Conservation (phyloP, 1,139 yeast species). For the Tardiomyces digboiensis region DNA sequence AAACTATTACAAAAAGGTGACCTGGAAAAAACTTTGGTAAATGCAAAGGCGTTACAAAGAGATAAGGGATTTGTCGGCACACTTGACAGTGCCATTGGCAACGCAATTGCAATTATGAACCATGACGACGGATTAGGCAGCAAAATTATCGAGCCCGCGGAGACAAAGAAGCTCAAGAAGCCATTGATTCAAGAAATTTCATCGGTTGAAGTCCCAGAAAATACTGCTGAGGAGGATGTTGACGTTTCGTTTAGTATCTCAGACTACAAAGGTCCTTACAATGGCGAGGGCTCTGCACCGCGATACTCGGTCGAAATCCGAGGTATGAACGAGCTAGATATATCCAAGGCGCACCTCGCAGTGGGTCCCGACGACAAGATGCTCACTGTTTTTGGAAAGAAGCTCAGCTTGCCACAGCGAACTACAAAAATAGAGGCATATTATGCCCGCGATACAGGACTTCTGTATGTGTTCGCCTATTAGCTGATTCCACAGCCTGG, state of each 20-base stretch:
- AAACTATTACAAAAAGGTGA: slow-evolving; percentile 23
- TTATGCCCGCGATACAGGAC: background rate
- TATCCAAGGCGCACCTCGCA: too few species aligned
- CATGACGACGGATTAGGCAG: slow-evolving; percentile 1
- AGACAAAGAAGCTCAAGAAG: background rate
- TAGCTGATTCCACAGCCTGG: background rate
- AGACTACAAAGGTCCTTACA: slow-evolving; percentile 13
- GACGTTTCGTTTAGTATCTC: slow-evolving; percentile 3
- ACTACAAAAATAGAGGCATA: background rate
- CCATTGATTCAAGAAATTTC: slow-evolving; percentile 7
- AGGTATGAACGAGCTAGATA: slow-evolving; percentile 6
- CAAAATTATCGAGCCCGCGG: slow-evolving; percentile 1
- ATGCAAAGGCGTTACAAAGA: slow-evolving; percentile 3
- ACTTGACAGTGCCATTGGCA: slow-evolving; percentile 1
- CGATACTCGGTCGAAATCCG: slow-evolving; percentile 11
- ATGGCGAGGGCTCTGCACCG: slow-evolving; percentile 16
- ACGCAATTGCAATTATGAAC: background rate
- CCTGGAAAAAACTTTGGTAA: slow-evolving; percentile 16
- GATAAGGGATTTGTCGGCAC: slow-evolving; percentile 8
- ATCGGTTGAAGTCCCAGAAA: background rate
- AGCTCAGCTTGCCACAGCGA: slow-evolving; percentile 6
- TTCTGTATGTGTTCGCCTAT: background rate
- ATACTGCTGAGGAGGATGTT: background rate
- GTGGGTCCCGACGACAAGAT: background rate
- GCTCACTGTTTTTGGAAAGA: background rate